Base-by-base conservation (phyloP, 352 stramenopile species). In the Phytopythium mirpurense region DNA sequence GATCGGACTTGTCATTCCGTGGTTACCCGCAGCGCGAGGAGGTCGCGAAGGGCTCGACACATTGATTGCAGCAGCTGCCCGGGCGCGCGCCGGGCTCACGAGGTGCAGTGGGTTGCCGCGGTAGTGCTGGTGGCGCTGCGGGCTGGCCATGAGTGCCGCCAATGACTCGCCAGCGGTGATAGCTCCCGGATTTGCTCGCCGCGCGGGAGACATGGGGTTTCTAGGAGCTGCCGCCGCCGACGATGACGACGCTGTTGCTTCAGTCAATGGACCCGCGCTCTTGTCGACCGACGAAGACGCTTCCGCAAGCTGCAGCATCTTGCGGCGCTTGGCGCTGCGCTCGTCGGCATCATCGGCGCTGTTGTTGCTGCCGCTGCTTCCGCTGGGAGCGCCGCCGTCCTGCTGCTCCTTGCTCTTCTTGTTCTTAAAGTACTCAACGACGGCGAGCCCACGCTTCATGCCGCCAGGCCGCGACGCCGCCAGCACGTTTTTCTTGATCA, bases 401-500 rank as follows among this genome's bases (percentile, higher is more conserved):
- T 73, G 56, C 18, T 74, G 38, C 38, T 44, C n/a, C 38, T 44
- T 44, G 38, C 19, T 69, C 43, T 80, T 69, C 59, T 88, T 83
- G 32, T 78, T 72, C 63, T 88, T 87, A 55, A 92, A 76, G 45
- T 81, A 78, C 61, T 88, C 78, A 2, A 92, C 64, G 44, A 90
- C 79, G 40, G 82, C 76, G 50, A 82, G 70, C 2, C 74, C 77
- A 48, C 78, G 78, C 64, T 92, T 92, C 56, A 79, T 70, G 58
- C 65, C 68, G 19, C 69, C 68, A 18, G 62, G 69, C 12, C 78
- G 72, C 5, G 73, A 72, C 35, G 66, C 61, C 53, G 59, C 68
- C 21, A 79, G 49, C 29, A 90, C 78, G 59, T 92, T 92, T 54
- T 88, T 90, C 63, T 88, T 78, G 61, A 92, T 86, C 81, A 92